phyloP scores from a whole-genome alignment of 2,329 filamentous ascomycete genomes.

The Elsinoe australis region DNA sequence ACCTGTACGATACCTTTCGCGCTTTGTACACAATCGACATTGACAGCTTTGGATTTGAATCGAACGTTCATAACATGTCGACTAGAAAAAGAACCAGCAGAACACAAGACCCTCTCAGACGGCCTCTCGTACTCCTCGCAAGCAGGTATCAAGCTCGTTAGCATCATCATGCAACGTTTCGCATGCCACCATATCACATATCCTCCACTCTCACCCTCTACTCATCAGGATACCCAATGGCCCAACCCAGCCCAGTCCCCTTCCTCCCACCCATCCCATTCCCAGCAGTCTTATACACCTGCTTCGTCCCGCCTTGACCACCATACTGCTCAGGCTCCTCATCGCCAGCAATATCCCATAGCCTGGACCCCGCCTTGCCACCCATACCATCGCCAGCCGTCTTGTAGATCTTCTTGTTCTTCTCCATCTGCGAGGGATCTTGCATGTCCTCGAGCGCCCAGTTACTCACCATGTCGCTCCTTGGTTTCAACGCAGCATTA shows the following conservation, averaged over 20 bases:
- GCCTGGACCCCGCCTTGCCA: constrained; percentile 41
- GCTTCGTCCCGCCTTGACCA: constrained; percentile 23
- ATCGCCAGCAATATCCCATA: constrained; percentile 50
- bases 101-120: neutral
- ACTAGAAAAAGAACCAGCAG: neutral
- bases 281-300: constrained; percentile 33
- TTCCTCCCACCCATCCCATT: constrained; percentile 52
- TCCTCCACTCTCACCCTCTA: neutral
- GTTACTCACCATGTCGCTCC: constrained; percentile 13
- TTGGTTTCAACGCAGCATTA: neutral
- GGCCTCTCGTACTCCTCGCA: constrained; percentile 2
- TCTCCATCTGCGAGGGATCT: too few species aligned
- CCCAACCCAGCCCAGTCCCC: constrained; percentile 11
- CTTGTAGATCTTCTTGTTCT: constrained; percentile 32
- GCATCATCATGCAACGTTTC: neutral
- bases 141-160: constrained; percentile 11
- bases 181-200: neutral
- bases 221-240: constrained; percentile 13
- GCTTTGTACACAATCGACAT: too few species aligned
- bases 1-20: too few species aligned
- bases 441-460: constrained; percentile 9
- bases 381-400: constrained; percentile 53
- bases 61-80: too few species aligned
- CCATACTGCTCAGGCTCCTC: constrained; percentile 32
- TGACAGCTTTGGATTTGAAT: too few species aligned